Evolutionary conservation across 805 yeast species (phyloP).

Genomic region (Torulaspora quercuum): DNA sequence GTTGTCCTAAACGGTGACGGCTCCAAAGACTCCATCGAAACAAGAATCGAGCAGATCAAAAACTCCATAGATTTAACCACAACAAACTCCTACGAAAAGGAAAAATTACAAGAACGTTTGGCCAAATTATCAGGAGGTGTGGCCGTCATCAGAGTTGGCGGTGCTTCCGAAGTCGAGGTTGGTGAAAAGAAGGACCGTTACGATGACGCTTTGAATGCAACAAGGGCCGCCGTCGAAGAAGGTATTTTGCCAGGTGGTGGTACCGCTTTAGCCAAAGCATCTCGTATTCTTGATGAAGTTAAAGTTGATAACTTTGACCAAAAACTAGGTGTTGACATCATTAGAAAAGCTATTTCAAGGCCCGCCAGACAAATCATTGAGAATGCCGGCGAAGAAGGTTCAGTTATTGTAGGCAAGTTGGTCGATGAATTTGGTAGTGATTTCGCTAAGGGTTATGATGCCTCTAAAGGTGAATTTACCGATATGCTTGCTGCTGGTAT

Average conservation of each 20-base stretch:
- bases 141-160: slow-evolving; percentile 97
- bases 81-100: slow-evolving; percentile 85
- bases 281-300: slow-evolving; percentile 65
- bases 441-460: slow-evolving; percentile 88
- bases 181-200: slow-evolving; percentile 99
- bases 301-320: slow-evolving; percentile 89
- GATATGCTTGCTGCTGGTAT: slow-evolving; percentile 97
- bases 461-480: slow-evolving; percentile 87
- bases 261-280: slow-evolving; percentile 93
- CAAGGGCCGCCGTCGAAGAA: slow-evolving; percentile 98
- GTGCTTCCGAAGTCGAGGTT: slow-evolving; percentile 94
- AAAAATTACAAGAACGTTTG: slow-evolving; percentile 93
- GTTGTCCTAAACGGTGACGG: slow-evolving; percentile 93
- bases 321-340: slow-evolving; percentile 91
- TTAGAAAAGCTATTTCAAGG: slow-evolving; percentile 85
- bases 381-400: slow-evolving; percentile 97
- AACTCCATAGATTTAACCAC: slow-evolving; percentile 67
- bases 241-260: slow-evolving; percentile 99
- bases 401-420: slow-evolving; percentile 92
- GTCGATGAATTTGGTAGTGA: slow-evolving; percentile 51
- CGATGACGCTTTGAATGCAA: slow-evolving; percentile 97
- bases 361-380: slow-evolving; percentile 95
- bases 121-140: slow-evolving; percentile 98
- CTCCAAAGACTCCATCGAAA: slow-evolving; percentile 68
- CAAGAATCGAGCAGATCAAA: slow-evolving; percentile 93